A percentile compares a stretch with the other conserved stretches of the same genome.
These are phyloP conservation scores for Lentinula sp. DNA, from an alignment of 768 basidiomycete genomes.

Conservation along the genomic window DNA sequence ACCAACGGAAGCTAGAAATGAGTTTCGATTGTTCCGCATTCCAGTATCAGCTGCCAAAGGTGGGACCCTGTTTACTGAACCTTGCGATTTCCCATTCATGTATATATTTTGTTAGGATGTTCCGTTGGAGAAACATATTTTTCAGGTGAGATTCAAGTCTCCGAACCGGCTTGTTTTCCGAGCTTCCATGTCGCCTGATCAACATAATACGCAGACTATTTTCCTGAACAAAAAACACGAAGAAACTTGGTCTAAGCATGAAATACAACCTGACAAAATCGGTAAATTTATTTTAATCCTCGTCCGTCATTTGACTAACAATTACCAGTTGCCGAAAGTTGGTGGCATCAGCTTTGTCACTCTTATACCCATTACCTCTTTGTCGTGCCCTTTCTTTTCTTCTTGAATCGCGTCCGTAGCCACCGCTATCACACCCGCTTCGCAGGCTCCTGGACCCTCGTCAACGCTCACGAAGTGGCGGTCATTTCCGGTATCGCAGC, in stretches of 20 bases:
- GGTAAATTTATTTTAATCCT: constrained; percentile 10
- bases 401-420: constrained; percentile 23
- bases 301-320: not conserved
- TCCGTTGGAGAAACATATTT: constrained; percentile 24
- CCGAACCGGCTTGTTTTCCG: constrained; percentile 1
- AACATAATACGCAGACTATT: constrained; percentile 19
- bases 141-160: constrained; percentile 16
- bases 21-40: constrained; percentile 11
- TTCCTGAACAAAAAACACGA: constrained; percentile 32
- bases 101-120: constrained; percentile 11
- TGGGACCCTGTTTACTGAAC: not conserved
- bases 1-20: constrained; percentile 8
- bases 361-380: constrained; percentile 32
- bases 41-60: constrained; percentile 8
- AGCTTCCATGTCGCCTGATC: not conserved
- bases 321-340: constrained; percentile 20
- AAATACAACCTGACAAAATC: constrained; percentile 22
- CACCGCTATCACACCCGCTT: constrained; percentile 24
- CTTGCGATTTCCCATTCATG: not conserved
- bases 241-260: constrained; percentile 26
- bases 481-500: constrained; percentile 36
- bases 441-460: constrained; percentile 25
- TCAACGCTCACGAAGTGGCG: constrained; percentile 29
- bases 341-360: constrained; percentile 39
- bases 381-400: constrained; percentile 32